phyloP scores from a whole-genome alignment of 2,329 filamentous ascomycete species.

The Tolypocladium ovalisporum region DNA sequence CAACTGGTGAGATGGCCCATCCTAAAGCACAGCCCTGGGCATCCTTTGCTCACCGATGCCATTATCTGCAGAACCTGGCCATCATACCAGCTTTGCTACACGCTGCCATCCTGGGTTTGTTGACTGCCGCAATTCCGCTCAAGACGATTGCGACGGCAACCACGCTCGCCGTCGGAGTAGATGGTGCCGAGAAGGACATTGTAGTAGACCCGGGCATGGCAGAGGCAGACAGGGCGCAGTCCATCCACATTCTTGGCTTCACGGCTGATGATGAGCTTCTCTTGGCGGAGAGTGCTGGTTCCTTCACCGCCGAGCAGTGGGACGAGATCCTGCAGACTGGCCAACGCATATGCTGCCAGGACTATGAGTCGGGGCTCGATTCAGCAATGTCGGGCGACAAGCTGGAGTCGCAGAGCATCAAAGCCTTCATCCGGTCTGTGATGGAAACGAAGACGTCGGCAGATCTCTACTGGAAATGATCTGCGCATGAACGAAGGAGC shows the following conservation, averaged over 20 bases:
- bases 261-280: slow-evolving; percentile 63
- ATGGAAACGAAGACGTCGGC: slow-evolving; percentile 43
- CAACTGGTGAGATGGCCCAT: slow-evolving; percentile 39
- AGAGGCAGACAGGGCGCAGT: slow-evolving; percentile 51
- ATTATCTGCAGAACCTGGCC: slow-evolving; percentile 51
- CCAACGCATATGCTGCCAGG: slow-evolving; percentile 50
- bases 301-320: slow-evolving; percentile 69
- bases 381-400: slow-evolving; percentile 33
- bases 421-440: slow-evolving; percentile 49
- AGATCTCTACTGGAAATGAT: slow-evolving; percentile 48
- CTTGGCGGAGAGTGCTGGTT: slow-evolving; percentile 71
- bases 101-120: slow-evolving; percentile 63
- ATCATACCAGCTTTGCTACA: slow-evolving; percentile 77
- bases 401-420: slow-evolving; percentile 36
- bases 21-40: neutral
- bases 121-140: slow-evolving; percentile 76
- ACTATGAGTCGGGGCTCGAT: slow-evolving; percentile 26
- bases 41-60: slow-evolving; percentile 5
- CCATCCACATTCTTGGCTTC: slow-evolving; percentile 76
- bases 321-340: slow-evolving; percentile 56
- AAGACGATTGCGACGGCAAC: slow-evolving; percentile 59
- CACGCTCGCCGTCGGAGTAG: slow-evolving; percentile 45
- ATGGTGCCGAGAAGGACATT: slow-evolving; percentile 28
- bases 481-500: neutral
- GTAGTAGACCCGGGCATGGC: slow-evolving; percentile 51